phyloP scores from a whole-genome alignment of 1,139 yeast genomes.

The Sugiyamaella castrensis region DNA sequence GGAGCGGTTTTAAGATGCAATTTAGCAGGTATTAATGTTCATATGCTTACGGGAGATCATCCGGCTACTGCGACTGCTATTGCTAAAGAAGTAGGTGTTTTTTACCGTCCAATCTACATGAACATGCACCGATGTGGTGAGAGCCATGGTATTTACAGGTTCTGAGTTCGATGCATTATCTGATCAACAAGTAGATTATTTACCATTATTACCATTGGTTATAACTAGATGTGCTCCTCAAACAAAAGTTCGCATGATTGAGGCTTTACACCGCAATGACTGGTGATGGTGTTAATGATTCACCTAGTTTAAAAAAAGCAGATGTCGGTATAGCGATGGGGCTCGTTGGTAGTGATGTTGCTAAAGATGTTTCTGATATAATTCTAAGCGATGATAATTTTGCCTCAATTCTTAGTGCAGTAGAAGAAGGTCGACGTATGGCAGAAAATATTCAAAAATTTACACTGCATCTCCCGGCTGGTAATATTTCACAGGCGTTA shows the following conservation, averaged over 20 bases:
- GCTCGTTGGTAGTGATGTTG: constrained; percentile 75
- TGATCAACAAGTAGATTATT: constrained; percentile 60
- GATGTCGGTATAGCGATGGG: constrained; percentile 93
- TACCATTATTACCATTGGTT: constrained; percentile 73
- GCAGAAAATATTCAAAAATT: constrained; percentile 76
- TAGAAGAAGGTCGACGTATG: constrained; percentile 84
- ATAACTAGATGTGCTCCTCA: constrained; percentile 86
- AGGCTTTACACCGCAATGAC: constrained; percentile 86
- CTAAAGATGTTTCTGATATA: constrained; percentile 76
- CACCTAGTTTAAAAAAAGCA: constrained; percentile 75
- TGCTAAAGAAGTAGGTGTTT: constrained; percentile 83
- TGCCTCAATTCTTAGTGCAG: constrained; percentile 71
- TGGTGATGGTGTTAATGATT: constrained; percentile 85
- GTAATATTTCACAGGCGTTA: constrained; percentile 74
- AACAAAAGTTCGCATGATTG: constrained; percentile 80
- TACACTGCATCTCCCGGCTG: constrained; percentile 74
- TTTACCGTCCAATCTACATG: constrained; percentile 64
- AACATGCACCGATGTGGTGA: constrained; percentile 59
- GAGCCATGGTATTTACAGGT: constrained; percentile 71
- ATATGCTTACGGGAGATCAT: constrained; percentile 84
- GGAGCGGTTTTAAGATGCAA: constrained; percentile 67
- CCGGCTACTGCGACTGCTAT: constrained; percentile 80
- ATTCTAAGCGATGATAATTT: constrained; percentile 72
- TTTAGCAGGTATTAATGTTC: constrained; percentile 74
- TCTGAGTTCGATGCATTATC: constrained; percentile 62